Evolutionary conservation across 768 basidiomycete species (phyloP).

Genomic region (Panellus pusillus): DNA sequence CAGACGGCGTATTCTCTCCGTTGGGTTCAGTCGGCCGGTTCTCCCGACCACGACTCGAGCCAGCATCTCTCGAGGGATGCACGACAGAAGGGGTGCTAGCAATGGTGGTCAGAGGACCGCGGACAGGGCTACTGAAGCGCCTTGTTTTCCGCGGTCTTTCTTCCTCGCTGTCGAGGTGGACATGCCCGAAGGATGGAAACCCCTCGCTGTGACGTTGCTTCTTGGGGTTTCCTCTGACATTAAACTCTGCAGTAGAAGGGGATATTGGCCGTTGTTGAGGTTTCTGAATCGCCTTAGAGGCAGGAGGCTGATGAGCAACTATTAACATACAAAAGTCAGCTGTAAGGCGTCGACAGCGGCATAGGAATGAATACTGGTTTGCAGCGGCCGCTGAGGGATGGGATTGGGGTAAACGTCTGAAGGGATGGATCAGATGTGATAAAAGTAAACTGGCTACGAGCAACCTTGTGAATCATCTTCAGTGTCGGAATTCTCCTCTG

Average conservation of each 20-base stretch:
- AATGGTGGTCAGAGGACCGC: conserved; percentile 2
- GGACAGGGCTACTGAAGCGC: conserved; percentile 18
- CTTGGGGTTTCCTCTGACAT: conserved; percentile 4
- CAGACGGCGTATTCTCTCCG: conserved; percentile 15
- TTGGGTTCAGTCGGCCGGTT: conserved; percentile 21
- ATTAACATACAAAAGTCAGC: neutral
- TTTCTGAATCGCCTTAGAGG: neutral
- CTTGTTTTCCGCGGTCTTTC: conserved; percentile 16
- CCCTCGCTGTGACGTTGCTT: conserved; percentile 12
- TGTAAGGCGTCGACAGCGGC: too few species aligned
- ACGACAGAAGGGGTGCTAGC: neutral
- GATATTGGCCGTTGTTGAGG: conserved; percentile 5
- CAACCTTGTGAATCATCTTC: conserved; percentile 43
- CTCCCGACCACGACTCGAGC: conserved; percentile 21
- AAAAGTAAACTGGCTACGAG: neutral
- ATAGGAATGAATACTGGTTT: too few species aligned
- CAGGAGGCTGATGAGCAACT: neutral
- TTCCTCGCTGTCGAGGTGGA: conserved; percentile 1
- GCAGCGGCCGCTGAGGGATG: neutral
- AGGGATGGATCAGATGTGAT: neutral
- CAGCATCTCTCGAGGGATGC: conserved; percentile 2
- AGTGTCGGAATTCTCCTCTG: conserved; percentile 13
- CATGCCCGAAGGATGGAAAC: neutral
- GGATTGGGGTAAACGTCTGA: neutral
- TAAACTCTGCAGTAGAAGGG: conserved; percentile 2